Conservation (phyloP, 352 stramenopile species). For the Blastocystis sp. region DNA sequence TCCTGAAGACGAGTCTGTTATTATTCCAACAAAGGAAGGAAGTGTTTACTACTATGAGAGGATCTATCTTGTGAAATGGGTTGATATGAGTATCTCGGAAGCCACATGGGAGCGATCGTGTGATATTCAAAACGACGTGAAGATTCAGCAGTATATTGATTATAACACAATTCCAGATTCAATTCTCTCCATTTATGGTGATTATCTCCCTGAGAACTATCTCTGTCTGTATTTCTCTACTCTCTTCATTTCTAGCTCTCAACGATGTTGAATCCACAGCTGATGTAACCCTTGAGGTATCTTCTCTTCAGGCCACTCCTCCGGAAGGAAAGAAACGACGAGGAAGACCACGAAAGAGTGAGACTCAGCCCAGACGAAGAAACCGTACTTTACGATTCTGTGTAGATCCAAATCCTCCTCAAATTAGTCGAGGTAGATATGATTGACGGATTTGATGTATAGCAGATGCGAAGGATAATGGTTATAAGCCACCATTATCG, state of each 20-base stretch:
- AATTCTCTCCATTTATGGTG: slow-evolving; percentile 6
- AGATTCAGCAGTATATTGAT: slow-evolving; percentile 48
- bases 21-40: not conserved
- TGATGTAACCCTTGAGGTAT: not conserved
- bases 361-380: not conserved
- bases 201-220: slow-evolving; percentile 62
- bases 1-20: not conserved
- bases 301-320: not conserved
- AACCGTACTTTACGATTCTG: slow-evolving; percentile 8
- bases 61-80: slow-evolving; percentile 57
- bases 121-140: slow-evolving; percentile 35
- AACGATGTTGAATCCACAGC: not conserved
- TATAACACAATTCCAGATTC: slow-evolving; percentile 50
- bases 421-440: not conserved
- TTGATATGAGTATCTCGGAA: slow-evolving; percentile 22
- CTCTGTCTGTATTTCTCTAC: not conserved
- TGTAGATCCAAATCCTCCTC: slow-evolving; percentile 24
- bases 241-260: not conserved
- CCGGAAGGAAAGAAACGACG: slow-evolving; percentile 14
- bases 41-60: slow-evolving; percentile 46
- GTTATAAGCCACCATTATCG: not conserved
- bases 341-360: slow-evolving; percentile 34
- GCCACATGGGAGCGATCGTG: slow-evolving; percentile 43
- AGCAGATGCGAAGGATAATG: slow-evolving; percentile 51
- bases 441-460: not conserved